phyloP scores from a whole-genome alignment of 768 basidiomycete species.

The Lactarius sp. region DNA sequence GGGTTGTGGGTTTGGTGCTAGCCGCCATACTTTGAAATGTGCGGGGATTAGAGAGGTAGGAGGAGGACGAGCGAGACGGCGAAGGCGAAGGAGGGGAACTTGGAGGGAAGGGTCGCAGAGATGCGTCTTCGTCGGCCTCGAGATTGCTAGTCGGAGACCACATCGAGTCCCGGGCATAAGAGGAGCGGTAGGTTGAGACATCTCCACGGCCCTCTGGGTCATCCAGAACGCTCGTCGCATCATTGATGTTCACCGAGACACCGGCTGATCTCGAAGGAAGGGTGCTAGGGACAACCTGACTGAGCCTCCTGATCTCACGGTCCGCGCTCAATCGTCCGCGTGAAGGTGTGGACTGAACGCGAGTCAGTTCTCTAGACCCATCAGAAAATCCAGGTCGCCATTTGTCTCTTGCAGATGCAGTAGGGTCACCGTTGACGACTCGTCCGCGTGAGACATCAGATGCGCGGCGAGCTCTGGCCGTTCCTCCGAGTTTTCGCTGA shows the following conservation, averaged over 20 bases:
- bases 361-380: conserved; percentile 19
- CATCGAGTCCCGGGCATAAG: conserved; percentile 63
- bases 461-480: conserved; percentile 51
- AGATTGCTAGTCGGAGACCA: conserved; percentile 73
- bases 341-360: conserved; percentile 26
- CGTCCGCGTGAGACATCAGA: conserved; percentile 31
- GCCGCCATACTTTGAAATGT: conserved; percentile 81
- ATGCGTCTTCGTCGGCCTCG: conserved; percentile 94
- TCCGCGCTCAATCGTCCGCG: conserved; percentile 27
- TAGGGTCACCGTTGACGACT: conserved; percentile 18
- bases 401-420: conserved; percentile 16
- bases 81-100: conserved; percentile 84
- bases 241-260: conserved; percentile 56
- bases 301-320: conserved; percentile 24
- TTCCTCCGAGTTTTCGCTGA: conserved; percentile 77
- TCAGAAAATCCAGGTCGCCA: conserved; percentile 24
- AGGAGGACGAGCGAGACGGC: conserved; percentile 77
- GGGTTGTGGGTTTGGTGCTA: conserved; percentile 91
- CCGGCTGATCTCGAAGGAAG: conserved; percentile 34
- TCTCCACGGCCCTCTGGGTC: conserved; percentile 32
- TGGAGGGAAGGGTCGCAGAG: conserved; percentile 83
- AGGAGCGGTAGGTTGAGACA: conserved; percentile 48
- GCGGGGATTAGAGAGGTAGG: conserved; percentile 73
- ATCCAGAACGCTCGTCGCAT: conserved; percentile 34
- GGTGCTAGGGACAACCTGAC: conserved; percentile 22